These are phyloP conservation scores for Tillandsia leiboldiana DNA, from an alignment of 176 grass and related monocot species.

Conservation along the genomic window DNA sequence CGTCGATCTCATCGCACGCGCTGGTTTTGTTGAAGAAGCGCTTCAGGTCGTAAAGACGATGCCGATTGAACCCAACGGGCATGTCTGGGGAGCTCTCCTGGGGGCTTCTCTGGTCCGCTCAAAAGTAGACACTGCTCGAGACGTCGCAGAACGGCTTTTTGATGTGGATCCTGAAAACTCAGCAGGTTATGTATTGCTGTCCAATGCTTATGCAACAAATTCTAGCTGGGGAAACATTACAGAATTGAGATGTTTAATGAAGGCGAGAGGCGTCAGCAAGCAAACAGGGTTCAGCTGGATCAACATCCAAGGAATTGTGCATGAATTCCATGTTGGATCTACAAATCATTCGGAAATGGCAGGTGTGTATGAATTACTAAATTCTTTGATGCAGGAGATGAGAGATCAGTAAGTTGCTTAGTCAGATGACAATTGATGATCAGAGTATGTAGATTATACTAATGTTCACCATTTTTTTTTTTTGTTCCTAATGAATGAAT, in stretches of 20 bases:
- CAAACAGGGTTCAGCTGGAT: constrained; percentile 18
- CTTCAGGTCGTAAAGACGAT: constrained; percentile 13
- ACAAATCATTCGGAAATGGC: background rate
- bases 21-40: constrained; percentile 9
- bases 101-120: constrained; percentile 18
- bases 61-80: constrained; percentile 11
- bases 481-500: no score
- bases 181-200: constrained; percentile 20
- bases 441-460: background rate
- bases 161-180: constrained; percentile 12
- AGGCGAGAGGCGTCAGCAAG: constrained; percentile 11
- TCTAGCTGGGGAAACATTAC: constrained; percentile 3
- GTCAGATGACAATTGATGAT: background rate
- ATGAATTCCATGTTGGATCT: constrained; percentile 20
- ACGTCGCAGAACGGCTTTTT: constrained; percentile 15
- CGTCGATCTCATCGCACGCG: constrained; percentile 17
- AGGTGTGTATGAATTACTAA: background rate
- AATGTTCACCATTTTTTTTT: no score
- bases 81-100: constrained; percentile 17
- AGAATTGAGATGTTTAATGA: constrained; percentile 9
- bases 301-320: constrained; percentile 1
- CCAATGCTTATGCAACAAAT: constrained; percentile 19
- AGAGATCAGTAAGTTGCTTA: constrained; percentile 4
- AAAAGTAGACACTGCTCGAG: constrained; percentile 12
- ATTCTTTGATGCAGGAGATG: constrained; percentile 19